phyloP scores from a whole-genome alignment of 768 basidiomycete species.

The Nevesoporus exiguus region DNA sequence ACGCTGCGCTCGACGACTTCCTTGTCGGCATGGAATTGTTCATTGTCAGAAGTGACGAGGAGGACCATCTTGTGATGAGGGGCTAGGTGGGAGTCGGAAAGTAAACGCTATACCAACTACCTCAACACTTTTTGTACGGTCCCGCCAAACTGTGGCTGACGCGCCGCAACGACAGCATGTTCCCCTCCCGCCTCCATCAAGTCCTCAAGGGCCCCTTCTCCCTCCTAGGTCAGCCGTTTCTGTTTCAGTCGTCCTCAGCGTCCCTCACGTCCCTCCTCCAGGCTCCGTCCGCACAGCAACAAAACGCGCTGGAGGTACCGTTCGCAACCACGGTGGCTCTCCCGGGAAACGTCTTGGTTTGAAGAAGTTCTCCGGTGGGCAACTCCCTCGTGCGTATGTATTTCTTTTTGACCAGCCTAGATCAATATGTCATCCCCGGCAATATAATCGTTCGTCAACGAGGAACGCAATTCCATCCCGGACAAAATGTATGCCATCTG shows the following conservation, averaged over 20 bases:
- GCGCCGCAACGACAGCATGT: conserved; percentile 6
- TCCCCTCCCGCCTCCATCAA: conserved; percentile 44
- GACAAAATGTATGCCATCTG: conserved; percentile 73
- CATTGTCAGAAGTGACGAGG: conserved; percentile 93
- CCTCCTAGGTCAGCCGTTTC: conserved; percentile 27
- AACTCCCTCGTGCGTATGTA: neutral
- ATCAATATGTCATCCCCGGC: conserved; percentile 88
- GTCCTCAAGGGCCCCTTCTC: conserved; percentile 49
- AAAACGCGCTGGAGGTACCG: conserved; percentile 93
- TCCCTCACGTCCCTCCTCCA: conserved; percentile 16
- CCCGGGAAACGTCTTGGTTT: conserved; percentile 92
- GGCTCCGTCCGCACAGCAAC: conserved; percentile 89
- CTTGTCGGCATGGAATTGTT: conserved; percentile 89
- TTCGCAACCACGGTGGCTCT: conserved; percentile 89
- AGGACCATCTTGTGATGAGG: conserved; percentile 58
- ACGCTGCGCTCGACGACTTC: conserved; percentile 94
- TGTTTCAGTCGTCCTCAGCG: neutral
- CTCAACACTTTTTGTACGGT: conserved; percentile 5
- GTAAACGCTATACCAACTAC: neutral
- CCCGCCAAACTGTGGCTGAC: conserved; percentile 11
- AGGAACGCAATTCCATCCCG: conserved; percentile 89
- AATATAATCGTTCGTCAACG: conserved; percentile 96
- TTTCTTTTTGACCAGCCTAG: conserved; percentile 39
- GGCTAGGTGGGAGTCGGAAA: conserved; percentile 6
- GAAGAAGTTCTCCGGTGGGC: conserved; percentile 91